These are phyloP conservation scores for Talaromyces albobiverticillius DNA, from an alignment of 2,329 filamentous ascomycete species.

Conservation along the genomic window DNA sequence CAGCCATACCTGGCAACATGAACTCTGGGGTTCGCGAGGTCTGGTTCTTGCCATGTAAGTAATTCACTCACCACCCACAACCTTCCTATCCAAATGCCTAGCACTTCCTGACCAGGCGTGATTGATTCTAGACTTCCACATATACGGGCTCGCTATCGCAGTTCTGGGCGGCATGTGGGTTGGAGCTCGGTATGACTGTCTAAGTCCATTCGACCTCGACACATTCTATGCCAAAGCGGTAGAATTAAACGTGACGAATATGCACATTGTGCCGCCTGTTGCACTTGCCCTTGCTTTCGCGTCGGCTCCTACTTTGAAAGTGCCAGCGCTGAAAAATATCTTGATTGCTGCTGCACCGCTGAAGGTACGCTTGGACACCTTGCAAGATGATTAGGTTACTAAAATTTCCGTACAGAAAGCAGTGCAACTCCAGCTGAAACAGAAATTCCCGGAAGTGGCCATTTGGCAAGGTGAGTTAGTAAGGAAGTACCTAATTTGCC, in stretches of 20 bases:
- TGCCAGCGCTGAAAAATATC: conserved; percentile 18
- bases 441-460: conserved; percentile 17
- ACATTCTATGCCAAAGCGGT: conserved; percentile 18
- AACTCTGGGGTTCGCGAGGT: conserved; percentile 20
- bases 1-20: conserved; percentile 16
- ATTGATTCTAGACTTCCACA: conserved; percentile 21
- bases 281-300: conserved; percentile 16
- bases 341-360: conserved; percentile 21
- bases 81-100: too few relatives aligned
- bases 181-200: conserved; percentile 16
- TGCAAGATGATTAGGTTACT: too few relatives aligned
- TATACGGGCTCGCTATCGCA: conserved; percentile 18
- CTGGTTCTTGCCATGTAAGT: conserved; percentile 21
- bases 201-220: conserved; percentile 19
- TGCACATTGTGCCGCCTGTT: conserved; percentile 21
- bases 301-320: conserved; percentile 15
- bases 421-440: conserved; percentile 18
- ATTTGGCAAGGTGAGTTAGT: conserved; percentile 23
- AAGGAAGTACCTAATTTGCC: too few relatives aligned
- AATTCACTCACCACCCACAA: neutral
- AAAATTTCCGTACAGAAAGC: conserved; percentile 16
- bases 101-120: too few relatives aligned
- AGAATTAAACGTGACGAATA: conserved; percentile 19
- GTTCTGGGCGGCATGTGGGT: conserved; percentile 21
- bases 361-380: too few relatives aligned